Conservation (phyloP, 2,329 filamentous ascomycete species). For the Pseudocercospora musae region DNA sequence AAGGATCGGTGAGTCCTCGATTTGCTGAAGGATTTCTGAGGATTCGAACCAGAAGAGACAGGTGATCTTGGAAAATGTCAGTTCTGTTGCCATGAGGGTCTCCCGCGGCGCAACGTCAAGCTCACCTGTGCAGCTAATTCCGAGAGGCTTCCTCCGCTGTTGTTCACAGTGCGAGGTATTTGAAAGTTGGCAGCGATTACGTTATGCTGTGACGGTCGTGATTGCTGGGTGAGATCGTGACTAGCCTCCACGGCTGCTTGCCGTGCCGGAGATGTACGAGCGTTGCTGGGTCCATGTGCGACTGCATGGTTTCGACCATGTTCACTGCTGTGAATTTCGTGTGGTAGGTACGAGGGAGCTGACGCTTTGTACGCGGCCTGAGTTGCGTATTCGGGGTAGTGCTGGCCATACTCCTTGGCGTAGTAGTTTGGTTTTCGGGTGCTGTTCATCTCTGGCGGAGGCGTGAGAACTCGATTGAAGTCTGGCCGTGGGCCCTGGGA, state of each 20-base stretch:
- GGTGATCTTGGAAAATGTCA: slow-evolving; percentile 63
- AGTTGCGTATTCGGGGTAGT: slow-evolving; percentile 24
- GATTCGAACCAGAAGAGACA: slow-evolving; percentile 98
- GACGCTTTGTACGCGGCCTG: slow-evolving; percentile 25
- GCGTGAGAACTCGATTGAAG: slow-evolving; percentile 31
- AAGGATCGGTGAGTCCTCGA: slow-evolving; percentile 53
- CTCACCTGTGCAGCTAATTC: slow-evolving; percentile 80
- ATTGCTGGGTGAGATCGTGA: slow-evolving; percentile 13
- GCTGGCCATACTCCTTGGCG: slow-evolving; percentile 27
- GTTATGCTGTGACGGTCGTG: slow-evolving; percentile 31
- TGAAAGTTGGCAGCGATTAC: slow-evolving; percentile 56
- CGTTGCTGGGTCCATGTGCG: slow-evolving; percentile 11
- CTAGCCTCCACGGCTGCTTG: slow-evolving; percentile 13
- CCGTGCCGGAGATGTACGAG: slow-evolving; percentile 23
- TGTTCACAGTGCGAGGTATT: slow-evolving; percentile 72
- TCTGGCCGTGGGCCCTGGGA: slow-evolving; percentile 20
- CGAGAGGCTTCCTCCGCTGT: slow-evolving; percentile 69
- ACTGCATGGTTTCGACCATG: slow-evolving; percentile 9
- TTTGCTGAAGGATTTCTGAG: slow-evolving; percentile 70
- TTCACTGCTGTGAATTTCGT: slow-evolving; percentile 15
- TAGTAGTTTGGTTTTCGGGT: slow-evolving; percentile 24
- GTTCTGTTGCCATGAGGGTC: not conserved
- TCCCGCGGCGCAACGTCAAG: slow-evolving; percentile 5
- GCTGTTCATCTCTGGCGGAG: slow-evolving; percentile 38
- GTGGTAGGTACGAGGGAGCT: slow-evolving; percentile 18